A percentile compares a stretch with the other conserved stretches of the same genome.
Conservation (phyloP, 2,329 filamentous ascomycete genomes). For the Colletotrichum liaoningense region DNA sequence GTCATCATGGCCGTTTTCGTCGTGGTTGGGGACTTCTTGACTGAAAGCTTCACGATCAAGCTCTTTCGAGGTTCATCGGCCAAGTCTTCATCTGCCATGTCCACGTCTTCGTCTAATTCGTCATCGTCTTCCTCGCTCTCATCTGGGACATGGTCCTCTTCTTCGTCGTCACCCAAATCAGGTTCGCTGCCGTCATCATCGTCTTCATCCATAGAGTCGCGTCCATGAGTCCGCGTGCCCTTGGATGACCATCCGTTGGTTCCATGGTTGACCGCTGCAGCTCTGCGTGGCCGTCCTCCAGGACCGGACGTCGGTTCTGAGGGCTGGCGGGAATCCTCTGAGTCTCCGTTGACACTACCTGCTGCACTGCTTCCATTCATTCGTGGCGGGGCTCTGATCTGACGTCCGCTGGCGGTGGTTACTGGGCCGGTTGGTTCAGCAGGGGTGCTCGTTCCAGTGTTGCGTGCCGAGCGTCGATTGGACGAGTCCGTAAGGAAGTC, state of each 20-base stretch:
- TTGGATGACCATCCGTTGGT: conserved; percentile 59
- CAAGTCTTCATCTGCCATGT: conserved; percentile 65
- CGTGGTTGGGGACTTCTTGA: conserved; percentile 54
- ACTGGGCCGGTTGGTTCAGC: conserved; percentile 71
- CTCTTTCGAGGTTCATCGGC: conserved; percentile 63
- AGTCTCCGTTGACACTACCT: conserved; percentile 59
- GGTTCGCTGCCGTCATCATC: conserved; percentile 75
- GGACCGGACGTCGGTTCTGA: conserved; percentile 51
- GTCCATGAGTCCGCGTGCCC: conserved; percentile 45
- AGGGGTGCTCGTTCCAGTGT: conserved; percentile 79
- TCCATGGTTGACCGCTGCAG: conserved; percentile 60
- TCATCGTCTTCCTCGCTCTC: conserved; percentile 69
- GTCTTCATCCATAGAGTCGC: conserved; percentile 66
- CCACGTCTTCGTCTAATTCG: conserved; percentile 67
- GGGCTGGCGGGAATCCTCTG: conserved; percentile 43
- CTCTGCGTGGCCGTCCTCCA: conserved; percentile 61
- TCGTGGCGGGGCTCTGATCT: conserved; percentile 77
- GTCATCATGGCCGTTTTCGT: conserved; percentile 18
- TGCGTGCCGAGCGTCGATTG: conserved; percentile 76
- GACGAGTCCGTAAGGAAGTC: conserved; percentile 75
- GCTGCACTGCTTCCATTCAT: conserved; percentile 67
- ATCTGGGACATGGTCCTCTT: conserved; percentile 74
- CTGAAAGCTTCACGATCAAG: conserved; percentile 79
- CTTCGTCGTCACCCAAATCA: conserved; percentile 81
- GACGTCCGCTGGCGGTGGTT: conserved; percentile 87